phyloP scores from a whole-genome alignment of 495 filamentous ascomycete species.

The Neurospora tetraspora region DNA sequence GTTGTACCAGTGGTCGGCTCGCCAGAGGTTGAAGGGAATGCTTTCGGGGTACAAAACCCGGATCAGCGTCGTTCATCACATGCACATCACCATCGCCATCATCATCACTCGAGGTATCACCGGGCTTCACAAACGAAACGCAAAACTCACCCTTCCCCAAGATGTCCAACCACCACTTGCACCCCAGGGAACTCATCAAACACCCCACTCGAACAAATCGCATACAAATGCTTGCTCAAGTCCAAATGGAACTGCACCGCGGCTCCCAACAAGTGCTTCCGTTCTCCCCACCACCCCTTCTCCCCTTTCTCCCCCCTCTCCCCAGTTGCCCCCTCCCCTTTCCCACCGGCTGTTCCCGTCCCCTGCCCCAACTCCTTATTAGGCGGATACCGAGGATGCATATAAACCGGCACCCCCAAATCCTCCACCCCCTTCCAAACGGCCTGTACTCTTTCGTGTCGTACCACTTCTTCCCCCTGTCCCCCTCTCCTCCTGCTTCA shows the following conservation, averaged over 20 bases:
- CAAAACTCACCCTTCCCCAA: conserved; percentile 42
- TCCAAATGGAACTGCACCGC: conserved; percentile 30
- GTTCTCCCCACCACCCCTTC: conserved; percentile 9
- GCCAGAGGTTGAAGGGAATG: conserved; percentile 56
- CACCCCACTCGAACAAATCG: conserved; percentile 25
- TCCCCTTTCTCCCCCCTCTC: neutral
- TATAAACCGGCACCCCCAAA: conserved; percentile 54
- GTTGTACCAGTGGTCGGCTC: conserved; percentile 52
- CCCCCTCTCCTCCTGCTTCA: too few relatives aligned
- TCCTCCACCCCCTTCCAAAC: conserved; percentile 46
- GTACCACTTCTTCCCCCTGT: conserved; percentile 44
- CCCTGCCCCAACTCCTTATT: conserved; percentile 14
- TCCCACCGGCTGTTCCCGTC: neutral
- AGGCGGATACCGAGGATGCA: conserved; percentile 44
- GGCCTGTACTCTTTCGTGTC: too few relatives aligned
- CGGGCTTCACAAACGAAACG: neutral
- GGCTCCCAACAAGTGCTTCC: conserved; percentile 23
- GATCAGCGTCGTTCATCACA: neutral
- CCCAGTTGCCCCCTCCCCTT: neutral
- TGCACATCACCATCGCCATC: neutral
- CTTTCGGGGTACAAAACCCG: conserved; percentile 9
- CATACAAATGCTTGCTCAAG: conserved; percentile 28
- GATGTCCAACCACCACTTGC: conserved; percentile 51
- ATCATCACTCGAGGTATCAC: too few relatives aligned
- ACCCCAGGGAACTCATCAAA: conserved; percentile 47